Evolutionary conservation across 2,329 filamentous ascomycete species (phyloP), one percentile per base, ranked within the genome.

Genomic region (Alternaria rosae): DNA sequence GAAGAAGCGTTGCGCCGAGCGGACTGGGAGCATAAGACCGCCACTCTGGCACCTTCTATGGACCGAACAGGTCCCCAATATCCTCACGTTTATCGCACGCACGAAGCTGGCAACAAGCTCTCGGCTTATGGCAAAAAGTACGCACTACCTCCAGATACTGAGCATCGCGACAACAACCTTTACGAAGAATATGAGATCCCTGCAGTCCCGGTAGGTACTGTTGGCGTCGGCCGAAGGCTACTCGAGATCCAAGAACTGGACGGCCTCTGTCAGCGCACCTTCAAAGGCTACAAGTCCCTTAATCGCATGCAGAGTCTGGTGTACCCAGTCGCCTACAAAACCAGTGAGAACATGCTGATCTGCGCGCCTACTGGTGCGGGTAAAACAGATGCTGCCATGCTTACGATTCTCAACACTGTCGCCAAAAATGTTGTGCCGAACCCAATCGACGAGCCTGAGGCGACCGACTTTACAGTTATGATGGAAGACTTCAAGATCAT

Each of bases 291-390:
- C 84, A 94, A 94, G 80, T 82, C 91, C 4, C 86, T 99, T 62
- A 99, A 99, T 75, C 91, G 96, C 26, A 99, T 99, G 96, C 95
- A 99, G 82, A 98, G 94, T 77, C 84, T 99, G 50, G 92, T 98
- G 0, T 97, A 97, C 73, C 93, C 93, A 1, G 92, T 99, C 6
- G 95, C 94, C 0, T 98, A 99, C 81, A 92, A 91, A 77, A 97
- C 93, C 3, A 97, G 89, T 74, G 95, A 99, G 81, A 99, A 99
- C 70, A 97, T 99, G 94, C 87, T 99, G 54, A 96, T 99, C 62
- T 99, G 95, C 79, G 95, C 95, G 21, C 95, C 95, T 5, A 99
- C 95, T 56, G 95, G 95, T 88, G 94, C 94, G 64, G 95, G 95
- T 88, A 99, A 99, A 86, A 99, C 95, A 1, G 95, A 99, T 80